A percentile compares a stretch with the other conserved stretches of the same genome.
Evolutionary conservation across 495 filamentous ascomycete species (phyloP).

Genomic region (Penicillium antarcticum): DNA sequence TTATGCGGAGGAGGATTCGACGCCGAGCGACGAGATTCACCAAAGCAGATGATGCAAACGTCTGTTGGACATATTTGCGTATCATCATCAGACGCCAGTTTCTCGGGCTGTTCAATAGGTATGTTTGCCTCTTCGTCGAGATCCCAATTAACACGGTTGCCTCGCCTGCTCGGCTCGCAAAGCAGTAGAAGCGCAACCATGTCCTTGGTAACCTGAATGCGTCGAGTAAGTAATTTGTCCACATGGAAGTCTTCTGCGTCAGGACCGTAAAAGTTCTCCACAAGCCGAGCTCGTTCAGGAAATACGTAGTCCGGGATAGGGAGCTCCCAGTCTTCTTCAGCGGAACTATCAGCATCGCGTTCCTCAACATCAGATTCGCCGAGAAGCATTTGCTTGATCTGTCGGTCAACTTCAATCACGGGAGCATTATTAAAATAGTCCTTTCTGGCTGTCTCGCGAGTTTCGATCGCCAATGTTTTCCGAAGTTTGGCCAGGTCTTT

Average conservation of each 20-base stretch:
- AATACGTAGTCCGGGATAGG: constrained; percentile 23
- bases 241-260: constrained; percentile 23
- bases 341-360: constrained; percentile 13
- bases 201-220: constrained; percentile 30
- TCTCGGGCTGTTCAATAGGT: constrained; percentile 8
- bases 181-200: constrained; percentile 20
- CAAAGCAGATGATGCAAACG: constrained; percentile 28
- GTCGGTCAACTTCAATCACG: constrained; percentile 23
- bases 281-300: constrained; percentile 21
- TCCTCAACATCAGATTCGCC: constrained; percentile 10
- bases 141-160: constrained; percentile 24
- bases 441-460: constrained; percentile 25
- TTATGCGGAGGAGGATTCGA: constrained; percentile 28
- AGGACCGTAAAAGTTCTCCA: constrained; percentile 29
- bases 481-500: constrained; percentile 23
- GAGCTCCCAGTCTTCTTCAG: constrained; percentile 18
- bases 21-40: constrained; percentile 20
- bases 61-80: constrained; percentile 15
- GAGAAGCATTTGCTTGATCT: constrained; percentile 26
- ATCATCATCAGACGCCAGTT: constrained; percentile 1
- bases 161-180: constrained; percentile 7
- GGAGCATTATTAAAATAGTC: constrained; percentile 26
- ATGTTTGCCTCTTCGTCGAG: constrained; percentile 10
- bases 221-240: constrained; percentile 21
- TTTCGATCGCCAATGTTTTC: constrained; percentile 19